Evolutionary conservation across 352 stramenopile species (phyloP), one percentile per base, ranked within the genome.

Genomic region (Phytophthora ohioensis): DNA sequence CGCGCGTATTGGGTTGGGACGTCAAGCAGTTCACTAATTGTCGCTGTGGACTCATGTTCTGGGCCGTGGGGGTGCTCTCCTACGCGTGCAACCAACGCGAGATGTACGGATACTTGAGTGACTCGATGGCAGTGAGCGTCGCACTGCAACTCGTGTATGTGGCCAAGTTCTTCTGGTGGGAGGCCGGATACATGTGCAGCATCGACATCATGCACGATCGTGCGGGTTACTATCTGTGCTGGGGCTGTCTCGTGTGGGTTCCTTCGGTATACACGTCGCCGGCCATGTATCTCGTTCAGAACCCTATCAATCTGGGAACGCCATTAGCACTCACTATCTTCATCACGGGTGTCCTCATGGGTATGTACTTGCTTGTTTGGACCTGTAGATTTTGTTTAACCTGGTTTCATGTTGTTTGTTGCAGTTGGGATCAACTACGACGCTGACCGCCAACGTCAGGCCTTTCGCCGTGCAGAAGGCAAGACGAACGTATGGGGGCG

Each of bases 21-120:
- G 73, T 99, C 52, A 99, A 99, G 85, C 85, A 96, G 56, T 99
- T 99, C 72, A 99, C 94, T 27, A 99, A 99, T 78, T 99, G 97
- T 79, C 87, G 97, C 55, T 95, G 95, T 58, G 93, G 93, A 13
- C 98, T 99, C 91, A 99, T 98, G 82, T 99, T 97, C 82, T 99
- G 97, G 97, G 89, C 88, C 8, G 72, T 98, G 17, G 90, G 82
- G 9, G 86, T 94, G 46, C 70, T 98, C 55, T 98, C 88, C 55
- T 98, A 97, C 73, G 94, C 91, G 34, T 97, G 91, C 73, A 92
- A 92, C 63, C 93, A 98, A 57, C 88, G 82, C 15, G 75, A 96
- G 38, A 58, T 97, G 12, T 92, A 78, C 38, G 87, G 88, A 6
- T 82, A 80, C 55, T 35, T 97, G 15, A 91, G 93, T 62, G 88